Conservation (phyloP, 805 yeast species). For the Sugiyamaella qingdaonensis region DNA sequence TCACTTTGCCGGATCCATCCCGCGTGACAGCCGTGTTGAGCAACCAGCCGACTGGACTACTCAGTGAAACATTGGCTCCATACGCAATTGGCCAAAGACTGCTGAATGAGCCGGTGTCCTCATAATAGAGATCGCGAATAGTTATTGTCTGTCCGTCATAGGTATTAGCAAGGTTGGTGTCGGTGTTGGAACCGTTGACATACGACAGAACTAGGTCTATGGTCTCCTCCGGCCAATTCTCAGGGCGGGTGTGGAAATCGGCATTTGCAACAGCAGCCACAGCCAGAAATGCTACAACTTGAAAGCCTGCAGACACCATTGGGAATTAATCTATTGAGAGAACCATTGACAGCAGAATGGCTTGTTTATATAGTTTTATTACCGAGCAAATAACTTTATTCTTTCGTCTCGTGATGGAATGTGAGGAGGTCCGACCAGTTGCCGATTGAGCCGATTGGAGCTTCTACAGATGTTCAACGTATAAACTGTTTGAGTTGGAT, state of each 20-base stretch:
- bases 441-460: too few relatives aligned
- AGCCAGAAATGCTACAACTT: background rate
- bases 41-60: conserved; percentile 9
- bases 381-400: too few relatives aligned
- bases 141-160: background rate
- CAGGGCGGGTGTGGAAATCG: conserved; percentile 2
- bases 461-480: too few relatives aligned
- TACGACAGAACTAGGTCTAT: background rate
- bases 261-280: background rate
- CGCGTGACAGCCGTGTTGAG: conserved; percentile 6
- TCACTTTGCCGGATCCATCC: conserved; percentile 5
- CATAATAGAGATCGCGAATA: conserved; percentile 6
- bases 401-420: too few relatives aligned
- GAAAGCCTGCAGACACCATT: background rate
- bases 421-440: too few relatives aligned
- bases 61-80: conserved; percentile 7
- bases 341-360: too few relatives aligned
- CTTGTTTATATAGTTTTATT: too few relatives aligned
- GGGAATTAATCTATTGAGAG: too few relatives aligned
- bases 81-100: conserved; percentile 8
- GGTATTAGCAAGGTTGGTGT: background rate
- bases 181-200: conserved; percentile 1
- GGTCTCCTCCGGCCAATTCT: conserved; percentile 7
- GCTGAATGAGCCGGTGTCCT: conserved; percentile 5
- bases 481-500: too few relatives aligned